Evolutionary conservation across 2,329 filamentous ascomycete genomes (phyloP).

Genomic region (Fusarium illudens): DNA sequence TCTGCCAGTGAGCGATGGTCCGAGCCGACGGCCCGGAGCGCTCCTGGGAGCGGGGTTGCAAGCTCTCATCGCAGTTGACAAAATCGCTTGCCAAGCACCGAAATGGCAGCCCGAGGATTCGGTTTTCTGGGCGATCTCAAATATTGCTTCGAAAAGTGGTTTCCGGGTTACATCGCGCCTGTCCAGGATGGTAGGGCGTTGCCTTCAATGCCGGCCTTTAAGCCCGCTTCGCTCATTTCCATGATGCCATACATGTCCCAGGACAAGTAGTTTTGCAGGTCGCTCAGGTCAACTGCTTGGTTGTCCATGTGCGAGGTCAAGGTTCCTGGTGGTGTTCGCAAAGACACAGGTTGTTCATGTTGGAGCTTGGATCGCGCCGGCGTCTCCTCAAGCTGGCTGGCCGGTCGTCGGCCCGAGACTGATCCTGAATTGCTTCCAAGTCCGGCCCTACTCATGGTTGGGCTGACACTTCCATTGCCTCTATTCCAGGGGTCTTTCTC

Average conservation of each 20-base stretch:
- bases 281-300: slow-evolving; percentile 49
- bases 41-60: neutral
- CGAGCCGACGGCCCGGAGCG: slow-evolving; percentile 29
- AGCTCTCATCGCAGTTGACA: slow-evolving; percentile 2
- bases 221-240: slow-evolving; percentile 50
- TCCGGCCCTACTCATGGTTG: slow-evolving; percentile 15
- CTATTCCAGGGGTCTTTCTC: slow-evolving; percentile 22
- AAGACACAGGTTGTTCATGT: slow-evolving; percentile 48
- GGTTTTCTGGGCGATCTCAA: neutral
- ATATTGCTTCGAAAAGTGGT: neutral
- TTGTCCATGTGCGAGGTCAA: slow-evolving; percentile 45
- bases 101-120: neutral
- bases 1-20: slow-evolving; percentile 26
- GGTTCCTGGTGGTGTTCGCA: slow-evolving; percentile 34
- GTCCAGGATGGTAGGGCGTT: slow-evolving; percentile 45
- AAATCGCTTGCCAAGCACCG: neutral
- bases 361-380: slow-evolving; percentile 47
- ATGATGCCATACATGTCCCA: slow-evolving; percentile 54
- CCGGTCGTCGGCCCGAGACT: slow-evolving; percentile 16
- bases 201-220: slow-evolving; percentile 49
- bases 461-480: slow-evolving; percentile 21
- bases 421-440: slow-evolving; percentile 25
- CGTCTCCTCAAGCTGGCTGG: slow-evolving; percentile 30
- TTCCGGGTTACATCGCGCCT: slow-evolving; percentile 27
- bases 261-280: slow-evolving; percentile 50